Evolutionary conservation across 495 filamentous ascomycete species (phyloP).

Genomic region (Daldinia concentrica): DNA sequence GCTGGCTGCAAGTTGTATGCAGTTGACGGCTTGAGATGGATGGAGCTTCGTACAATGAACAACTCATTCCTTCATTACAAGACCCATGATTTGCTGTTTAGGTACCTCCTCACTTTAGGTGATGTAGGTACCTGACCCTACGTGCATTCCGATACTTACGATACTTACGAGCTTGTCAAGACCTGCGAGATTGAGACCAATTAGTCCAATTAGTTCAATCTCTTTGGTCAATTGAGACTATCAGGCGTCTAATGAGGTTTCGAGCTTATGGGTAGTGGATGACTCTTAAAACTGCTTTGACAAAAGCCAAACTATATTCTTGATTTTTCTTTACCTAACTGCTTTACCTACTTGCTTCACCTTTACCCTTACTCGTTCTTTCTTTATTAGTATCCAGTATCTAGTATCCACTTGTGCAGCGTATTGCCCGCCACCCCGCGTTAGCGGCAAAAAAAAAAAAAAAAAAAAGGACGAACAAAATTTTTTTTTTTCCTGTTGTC

Average conservation of each 20-base stretch:
- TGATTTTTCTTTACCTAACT: conserved; percentile 3
- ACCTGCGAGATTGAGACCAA: conserved; percentile 33
- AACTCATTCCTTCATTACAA: conserved; percentile 38
- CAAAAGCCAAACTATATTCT: background rate
- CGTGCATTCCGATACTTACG: conserved; percentile 38
- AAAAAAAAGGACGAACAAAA: conserved; percentile 32
- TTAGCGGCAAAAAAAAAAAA: conserved; percentile 41
- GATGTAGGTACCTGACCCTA: conserved; percentile 43
- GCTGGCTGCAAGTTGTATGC: conserved; percentile 24
- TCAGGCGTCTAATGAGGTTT: background rate
- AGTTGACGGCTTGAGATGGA: conserved; percentile 29
- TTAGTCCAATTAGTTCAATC: conserved; percentile 39
- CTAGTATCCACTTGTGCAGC: conserved; percentile 33
- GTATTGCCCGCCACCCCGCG: conserved; percentile 26
- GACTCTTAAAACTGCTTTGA: conserved; percentile 6
- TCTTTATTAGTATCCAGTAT: conserved; percentile 21
- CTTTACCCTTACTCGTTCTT: conserved; percentile 1
- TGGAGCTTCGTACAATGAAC: conserved; percentile 34
- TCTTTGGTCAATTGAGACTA: conserved; percentile 41
- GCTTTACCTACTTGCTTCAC: background rate
- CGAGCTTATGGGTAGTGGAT: conserved; percentile 6
- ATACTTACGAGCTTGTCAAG: no score
- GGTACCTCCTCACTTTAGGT: conserved; percentile 19
- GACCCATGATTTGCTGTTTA: conserved; percentile 21
- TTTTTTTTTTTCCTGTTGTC: conserved; percentile 10